Base-by-base conservation (phyloP, 495 filamentous ascomycete genomes). In the Aspergillus cavernicola region DNA sequence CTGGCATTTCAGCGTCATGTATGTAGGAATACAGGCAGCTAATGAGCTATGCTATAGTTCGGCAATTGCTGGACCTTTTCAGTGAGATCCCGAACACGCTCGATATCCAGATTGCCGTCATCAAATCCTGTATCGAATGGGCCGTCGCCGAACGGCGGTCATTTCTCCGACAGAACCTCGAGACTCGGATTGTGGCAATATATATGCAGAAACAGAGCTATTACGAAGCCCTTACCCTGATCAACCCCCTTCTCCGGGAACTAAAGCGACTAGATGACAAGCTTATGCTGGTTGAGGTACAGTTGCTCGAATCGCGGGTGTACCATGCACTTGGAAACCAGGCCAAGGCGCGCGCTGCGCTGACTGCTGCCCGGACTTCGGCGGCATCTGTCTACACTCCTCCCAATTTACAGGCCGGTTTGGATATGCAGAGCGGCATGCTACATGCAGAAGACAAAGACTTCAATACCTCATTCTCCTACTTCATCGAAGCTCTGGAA, bases 391-490 rank as follows among this genome's bases (percentile, higher is more conserved):
- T 97, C 52, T 99, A 99, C 76, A 96, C 90, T 15, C 93, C 95
- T 22, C 93, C 93, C 10, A 82, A 95, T 51, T 80, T 97, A 54
- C 93, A 99, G 73, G 95, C 93, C 35, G 89, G 92, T 57, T 78
- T 99, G 50, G 93, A 99, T 61, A 97, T 97, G 95, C 93, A 99
- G 74, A 95, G 89, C 46, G 93, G 93, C 60, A 96, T 96, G 85
- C 81, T 99, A 19, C 93, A 99, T 69, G 93, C 93, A 18, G 95
- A 97, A 73, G 93, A 99, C 74, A 85, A 89, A 72, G 93, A 99
- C 74, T 99, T 97, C 80, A 95, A 92, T 72, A 99, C 93, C 12
- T 89, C 95, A 26, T 97, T 82, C 76, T 95, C 89, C 38, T 99
- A 99, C 76, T 99, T 99, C 73, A 96, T 99, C 69, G 93, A 99